Evolutionary conservation across 305 asterid genomes (phyloP).

Genomic region (Andrographis paniculata): DNA sequence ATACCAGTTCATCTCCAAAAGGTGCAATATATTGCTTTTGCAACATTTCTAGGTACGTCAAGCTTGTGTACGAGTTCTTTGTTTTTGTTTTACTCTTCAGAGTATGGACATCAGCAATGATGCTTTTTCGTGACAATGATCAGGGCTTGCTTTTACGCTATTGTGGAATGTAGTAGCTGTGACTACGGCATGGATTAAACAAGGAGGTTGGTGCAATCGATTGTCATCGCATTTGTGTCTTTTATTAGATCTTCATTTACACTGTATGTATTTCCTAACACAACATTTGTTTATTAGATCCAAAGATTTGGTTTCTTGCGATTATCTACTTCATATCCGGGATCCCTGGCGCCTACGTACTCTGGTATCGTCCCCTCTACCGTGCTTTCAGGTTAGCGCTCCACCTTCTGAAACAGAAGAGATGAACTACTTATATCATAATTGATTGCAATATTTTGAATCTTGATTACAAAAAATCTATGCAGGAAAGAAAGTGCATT

Average conservation of each 20-base stretch:
- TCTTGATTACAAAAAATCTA: background rate
- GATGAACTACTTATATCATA: no score
- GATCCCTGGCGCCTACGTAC: constrained; percentile 81
- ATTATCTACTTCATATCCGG: constrained; percentile 80
- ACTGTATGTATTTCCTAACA: constrained; percentile 12
- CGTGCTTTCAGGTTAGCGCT: constrained; percentile 69
- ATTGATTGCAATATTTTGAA: no score
- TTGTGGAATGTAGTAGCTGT: constrained; percentile 81
- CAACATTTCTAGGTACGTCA: constrained; percentile 78
- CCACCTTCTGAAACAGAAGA: constrained; percentile 1
- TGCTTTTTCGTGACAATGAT: constrained; percentile 19
- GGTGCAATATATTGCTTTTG: constrained; percentile 88
- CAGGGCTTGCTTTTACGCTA: constrained; percentile 71
- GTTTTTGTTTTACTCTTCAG: no score
- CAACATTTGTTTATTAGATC: constrained; percentile 26
- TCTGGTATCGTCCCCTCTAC: constrained; percentile 95
- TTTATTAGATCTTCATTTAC: constrained; percentile 3
- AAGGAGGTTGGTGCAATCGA: constrained; percentile 46
- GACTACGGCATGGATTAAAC: constrained; percentile 86
- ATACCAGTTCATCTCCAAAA: constrained; percentile 93
- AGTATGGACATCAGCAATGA: constrained; percentile 13
- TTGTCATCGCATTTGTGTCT: constrained; percentile 16
- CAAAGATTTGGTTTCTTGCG: constrained; percentile 90
- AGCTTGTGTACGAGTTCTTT: no score
- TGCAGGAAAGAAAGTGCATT: constrained; percentile 86